Evolutionary conservation across 2,329 filamentous ascomycete species (phyloP).

Genomic region (Phyllosticta citrichinensis): DNA sequence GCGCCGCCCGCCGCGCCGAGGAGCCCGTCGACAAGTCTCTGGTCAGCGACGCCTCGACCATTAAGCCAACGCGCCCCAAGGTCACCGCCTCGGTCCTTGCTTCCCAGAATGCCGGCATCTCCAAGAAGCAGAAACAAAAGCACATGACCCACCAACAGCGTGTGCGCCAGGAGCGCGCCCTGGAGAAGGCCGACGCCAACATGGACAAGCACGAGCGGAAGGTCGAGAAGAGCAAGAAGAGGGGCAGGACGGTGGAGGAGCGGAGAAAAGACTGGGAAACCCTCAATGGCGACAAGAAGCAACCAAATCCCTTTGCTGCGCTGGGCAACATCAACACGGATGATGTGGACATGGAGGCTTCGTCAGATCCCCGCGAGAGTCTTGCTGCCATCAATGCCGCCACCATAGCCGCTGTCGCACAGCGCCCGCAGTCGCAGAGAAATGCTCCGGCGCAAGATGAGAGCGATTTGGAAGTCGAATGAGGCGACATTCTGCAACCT

Average conservation of each 20-base stretch:
- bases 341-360: slow-evolving; percentile 12
- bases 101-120: slow-evolving; percentile 58
- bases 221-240: slow-evolving; percentile 41
- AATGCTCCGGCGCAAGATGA: background rate
- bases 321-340: slow-evolving; percentile 5
- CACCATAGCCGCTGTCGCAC: slow-evolving; percentile 1
- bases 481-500: background rate
- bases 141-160: slow-evolving; percentile 43
- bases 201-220: slow-evolving; percentile 48
- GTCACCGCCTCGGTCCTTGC: slow-evolving; percentile 48
- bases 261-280: slow-evolving; percentile 35
- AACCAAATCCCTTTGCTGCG: background rate
- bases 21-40: slow-evolving; percentile 65
- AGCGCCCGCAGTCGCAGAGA: background rate
- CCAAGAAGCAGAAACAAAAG: slow-evolving; percentile 55
- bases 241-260: slow-evolving; percentile 39
- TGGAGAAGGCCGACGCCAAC: slow-evolving; percentile 46
- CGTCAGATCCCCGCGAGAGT: background rate
- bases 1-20: slow-evolving; percentile 62
- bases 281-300: slow-evolving; percentile 21
- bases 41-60: slow-evolving; percentile 33
- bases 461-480: background rate
- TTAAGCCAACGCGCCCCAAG: slow-evolving; percentile 18
- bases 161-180: slow-evolving; percentile 42
- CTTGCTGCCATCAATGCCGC: slow-evolving; percentile 6